Base-by-base conservation (phyloP, 768 basidiomycete species). In the Lactifluus volemus region DNA sequence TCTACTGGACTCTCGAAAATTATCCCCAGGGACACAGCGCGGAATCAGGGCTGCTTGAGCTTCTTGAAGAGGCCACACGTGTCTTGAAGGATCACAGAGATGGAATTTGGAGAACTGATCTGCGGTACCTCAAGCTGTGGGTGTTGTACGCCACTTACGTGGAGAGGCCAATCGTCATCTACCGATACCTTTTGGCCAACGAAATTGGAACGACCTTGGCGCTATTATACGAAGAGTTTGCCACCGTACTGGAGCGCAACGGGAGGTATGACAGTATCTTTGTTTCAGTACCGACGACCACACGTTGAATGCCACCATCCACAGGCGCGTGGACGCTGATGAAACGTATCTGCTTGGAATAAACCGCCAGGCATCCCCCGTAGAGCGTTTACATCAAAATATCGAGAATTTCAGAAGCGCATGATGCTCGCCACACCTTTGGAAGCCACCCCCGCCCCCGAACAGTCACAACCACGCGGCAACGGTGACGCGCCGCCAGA, bases 51-150 rank as follows among this genome's bases (percentile, higher is more conserved):
- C 79, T 98, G n/a, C 76, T 98, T 17, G 94, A 96, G 60, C 78
- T 98, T 3, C 74, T 99, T 7, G 97, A 99, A 70, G 89, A 92
- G 69, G 90, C 92, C 15, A 97, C 97, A 1, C 78, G 94, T 36
- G 81, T 85, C 8, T 79, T 98, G 69, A 86, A 92, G 67, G 85
- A 87, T 67, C 77, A 91, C 67, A 78, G 86, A 55, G 85, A 79
- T 30, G 85, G 87, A 0, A 77, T 77, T 63, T 98, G 92, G 83
- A 81, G 79, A 67, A 79, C 77, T 58, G 92, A 98, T 68, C 69
- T 91, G 61, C 84, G 89, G 60, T 97, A 98, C 72, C 79, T 98
- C 58, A 92, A 93, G 70, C 76, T 98, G 15, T 99, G 97, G 97
- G 78, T 93, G 53, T 82, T 93, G 50, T 99, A 98, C 71, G 89